These are phyloP conservation scores for Verticillium tricorpus DNA, from an alignment of 2,329 filamentous ascomycete species.

Conservation along the genomic window DNA sequence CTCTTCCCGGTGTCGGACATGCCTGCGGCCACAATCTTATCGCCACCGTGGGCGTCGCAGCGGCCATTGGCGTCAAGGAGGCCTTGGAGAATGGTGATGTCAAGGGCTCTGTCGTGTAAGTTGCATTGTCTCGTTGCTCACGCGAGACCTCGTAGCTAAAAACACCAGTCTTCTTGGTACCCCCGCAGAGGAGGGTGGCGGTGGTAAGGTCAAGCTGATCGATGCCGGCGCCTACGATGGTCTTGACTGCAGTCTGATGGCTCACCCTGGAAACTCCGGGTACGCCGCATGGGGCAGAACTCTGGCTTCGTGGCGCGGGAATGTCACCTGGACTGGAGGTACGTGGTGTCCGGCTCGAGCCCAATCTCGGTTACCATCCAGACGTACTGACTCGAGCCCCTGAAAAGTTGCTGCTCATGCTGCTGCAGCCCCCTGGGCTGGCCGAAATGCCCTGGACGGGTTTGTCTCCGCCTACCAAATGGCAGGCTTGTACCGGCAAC, in stretches of 20 bases:
- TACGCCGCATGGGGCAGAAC: constrained; percentile 8
- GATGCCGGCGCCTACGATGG: constrained; percentile 38
- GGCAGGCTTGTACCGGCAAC: constrained; percentile 15
- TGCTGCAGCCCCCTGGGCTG: constrained; percentile 15
- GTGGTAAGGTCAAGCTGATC: constrained; percentile 44
- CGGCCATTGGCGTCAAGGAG: constrained; percentile 23
- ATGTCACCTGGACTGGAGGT: constrained; percentile 7
- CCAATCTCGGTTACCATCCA: neutral
- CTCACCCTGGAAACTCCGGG: constrained; percentile 1
- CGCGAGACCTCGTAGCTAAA: constrained; percentile 21
- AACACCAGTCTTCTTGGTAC: constrained; percentile 19
- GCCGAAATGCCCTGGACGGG: constrained; percentile 15
- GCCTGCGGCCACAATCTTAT: constrained; percentile 27
- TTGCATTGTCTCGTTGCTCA: constrained; percentile 22
- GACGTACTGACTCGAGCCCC: neutral
- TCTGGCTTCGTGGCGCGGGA: constrained; percentile 6
- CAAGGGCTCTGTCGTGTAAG: constrained; percentile 3
- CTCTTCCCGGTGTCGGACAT: constrained; percentile 29
- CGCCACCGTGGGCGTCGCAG: constrained; percentile 24
- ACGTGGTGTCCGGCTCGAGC: neutral
- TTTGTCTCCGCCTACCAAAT: constrained; percentile 14
- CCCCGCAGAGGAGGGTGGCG: constrained; percentile 17
- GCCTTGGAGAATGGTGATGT: neutral
- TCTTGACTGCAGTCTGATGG: constrained; percentile 12
- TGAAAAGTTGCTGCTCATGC: constrained; percentile 12